Conservation (phyloP, 2,329 filamentous ascomycete species). For the Microdochium nivale region DNA sequence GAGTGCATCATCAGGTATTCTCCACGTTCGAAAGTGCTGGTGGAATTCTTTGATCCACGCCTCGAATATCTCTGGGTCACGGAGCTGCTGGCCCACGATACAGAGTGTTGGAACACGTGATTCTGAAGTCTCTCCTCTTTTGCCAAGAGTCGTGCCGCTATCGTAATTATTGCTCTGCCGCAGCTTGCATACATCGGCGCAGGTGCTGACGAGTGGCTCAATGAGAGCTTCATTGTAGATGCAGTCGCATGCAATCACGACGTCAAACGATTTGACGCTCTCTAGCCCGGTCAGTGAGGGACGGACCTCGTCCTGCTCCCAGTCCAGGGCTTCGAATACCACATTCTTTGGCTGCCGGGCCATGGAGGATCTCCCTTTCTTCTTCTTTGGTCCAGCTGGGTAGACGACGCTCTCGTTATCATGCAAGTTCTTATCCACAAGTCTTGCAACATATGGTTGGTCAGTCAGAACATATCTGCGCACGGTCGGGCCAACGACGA, state of each 20-base stretch:
- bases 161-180: slow-evolving; percentile 19
- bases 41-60: slow-evolving; percentile 67
- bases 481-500: slow-evolving; percentile 56
- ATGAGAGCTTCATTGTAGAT: slow-evolving; percentile 90
- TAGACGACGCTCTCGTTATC: slow-evolving; percentile 39
- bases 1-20: slow-evolving; percentile 57
- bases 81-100: slow-evolving; percentile 81
- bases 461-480: slow-evolving; percentile 72
- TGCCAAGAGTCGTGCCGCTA: neutral
- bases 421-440: slow-evolving; percentile 68
- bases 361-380: slow-evolving; percentile 9
- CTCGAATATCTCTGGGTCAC: slow-evolving; percentile 78
- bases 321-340: slow-evolving; percentile 61
- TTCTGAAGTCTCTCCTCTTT: neutral
- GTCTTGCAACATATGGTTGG: slow-evolving; percentile 72
- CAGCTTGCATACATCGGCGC: slow-evolving; percentile 62
- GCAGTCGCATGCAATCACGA: slow-evolving; percentile 81
- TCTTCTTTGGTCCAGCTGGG: slow-evolving; percentile 5
- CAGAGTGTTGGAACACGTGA: slow-evolving; percentile 52
- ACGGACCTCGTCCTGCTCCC: slow-evolving; percentile 61
- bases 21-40: slow-evolving; percentile 63
- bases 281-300: slow-evolving; percentile 26
- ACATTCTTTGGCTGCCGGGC: slow-evolving; percentile 28
- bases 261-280: slow-evolving; percentile 48
- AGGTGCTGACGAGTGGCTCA: slow-evolving; percentile 72